Evolutionary conservation across 805 yeast genomes (phyloP).

Genomic region (Sugiyamaella mastotermitis): DNA sequence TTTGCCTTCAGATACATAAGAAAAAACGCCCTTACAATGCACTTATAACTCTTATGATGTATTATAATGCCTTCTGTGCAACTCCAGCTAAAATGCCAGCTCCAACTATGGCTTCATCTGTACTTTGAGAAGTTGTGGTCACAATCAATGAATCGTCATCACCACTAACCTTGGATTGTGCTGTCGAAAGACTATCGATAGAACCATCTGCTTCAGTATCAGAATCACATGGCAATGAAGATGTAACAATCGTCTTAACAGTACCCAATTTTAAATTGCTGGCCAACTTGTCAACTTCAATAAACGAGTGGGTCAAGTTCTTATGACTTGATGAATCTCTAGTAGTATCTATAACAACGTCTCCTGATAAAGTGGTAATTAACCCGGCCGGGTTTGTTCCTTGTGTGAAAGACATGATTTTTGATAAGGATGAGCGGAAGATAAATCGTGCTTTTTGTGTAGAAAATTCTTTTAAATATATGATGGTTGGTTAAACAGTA

Average conservation of each 20-base stretch:
- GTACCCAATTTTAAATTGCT: conserved; percentile 18
- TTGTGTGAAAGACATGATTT: background rate
- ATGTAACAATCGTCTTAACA: conserved; percentile 13
- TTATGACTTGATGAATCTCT: background rate
- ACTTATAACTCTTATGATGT: no score
- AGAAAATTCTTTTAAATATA: background rate
- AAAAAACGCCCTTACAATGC: no score
- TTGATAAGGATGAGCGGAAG: background rate
- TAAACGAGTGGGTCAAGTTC: conserved; percentile 9
- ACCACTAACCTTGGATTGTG: no score
- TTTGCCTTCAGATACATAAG: no score
- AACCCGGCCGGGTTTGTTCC: conserved; percentile 9
- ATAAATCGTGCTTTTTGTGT: background rate
- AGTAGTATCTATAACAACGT: conserved; percentile 11
- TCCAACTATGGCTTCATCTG: no score
- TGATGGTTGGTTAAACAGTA: background rate
- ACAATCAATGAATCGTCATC: no score
- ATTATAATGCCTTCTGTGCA: no score
- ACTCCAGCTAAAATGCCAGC: no score
- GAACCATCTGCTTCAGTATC: background rate
- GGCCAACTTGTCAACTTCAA: conserved; percentile 14
- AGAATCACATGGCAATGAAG: background rate
- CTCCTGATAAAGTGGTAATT: conserved; percentile 17
- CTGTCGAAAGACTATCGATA: no score
- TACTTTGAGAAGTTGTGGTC: no score